phyloP scores from a whole-genome alignment of 192 early-diverging fungal species.

The Backusella luteola region DNA sequence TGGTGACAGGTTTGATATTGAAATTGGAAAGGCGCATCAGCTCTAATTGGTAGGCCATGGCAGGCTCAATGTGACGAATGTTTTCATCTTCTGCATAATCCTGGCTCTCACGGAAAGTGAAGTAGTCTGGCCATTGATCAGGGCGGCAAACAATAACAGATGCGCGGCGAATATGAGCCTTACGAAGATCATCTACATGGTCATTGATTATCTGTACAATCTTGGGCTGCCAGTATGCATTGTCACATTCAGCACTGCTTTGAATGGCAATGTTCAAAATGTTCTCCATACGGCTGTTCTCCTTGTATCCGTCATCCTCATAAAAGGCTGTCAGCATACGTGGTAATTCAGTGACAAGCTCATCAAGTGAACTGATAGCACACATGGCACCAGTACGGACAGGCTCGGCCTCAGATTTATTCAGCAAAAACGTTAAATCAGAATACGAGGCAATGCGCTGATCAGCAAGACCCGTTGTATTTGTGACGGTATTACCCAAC shows the following conservation, averaged over 20 bases:
- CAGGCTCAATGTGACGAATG: constrained; percentile 97
- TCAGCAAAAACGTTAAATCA: constrained; percentile 76
- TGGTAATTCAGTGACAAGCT: constrained; percentile 63
- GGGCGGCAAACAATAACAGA: constrained; percentile 86
- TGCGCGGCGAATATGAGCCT: constrained; percentile 78
- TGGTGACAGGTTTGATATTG: constrained; percentile 92
- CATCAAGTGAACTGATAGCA: constrained; percentile 64
- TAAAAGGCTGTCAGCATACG: constrained; percentile 60
- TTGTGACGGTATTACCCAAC: constrained; percentile 38
- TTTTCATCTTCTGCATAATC: constrained; percentile 88
- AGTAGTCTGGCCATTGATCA: constrained; percentile 85
- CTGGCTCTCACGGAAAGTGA: constrained; percentile 88
- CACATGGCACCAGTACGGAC: constrained; percentile 86
- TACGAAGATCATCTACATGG: constrained; percentile 60
- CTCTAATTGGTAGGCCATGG: constrained; percentile 96
- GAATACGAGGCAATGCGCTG: constrained; percentile 76
- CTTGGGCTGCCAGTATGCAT: constrained; percentile 68
- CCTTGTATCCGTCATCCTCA: constrained; percentile 18
- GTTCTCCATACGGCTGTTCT: constrained; percentile 56
- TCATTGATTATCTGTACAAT: constrained; percentile 62
- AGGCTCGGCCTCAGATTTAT: constrained; percentile 67
- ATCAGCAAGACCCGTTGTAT: constrained; percentile 14
- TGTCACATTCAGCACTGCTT: constrained; percentile 61
- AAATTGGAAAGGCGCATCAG: constrained; percentile 89
- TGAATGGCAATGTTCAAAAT: constrained; percentile 84